Conservation (phyloP, 495 filamentous ascomycete species). For the Lichina pygmaea region DNA sequence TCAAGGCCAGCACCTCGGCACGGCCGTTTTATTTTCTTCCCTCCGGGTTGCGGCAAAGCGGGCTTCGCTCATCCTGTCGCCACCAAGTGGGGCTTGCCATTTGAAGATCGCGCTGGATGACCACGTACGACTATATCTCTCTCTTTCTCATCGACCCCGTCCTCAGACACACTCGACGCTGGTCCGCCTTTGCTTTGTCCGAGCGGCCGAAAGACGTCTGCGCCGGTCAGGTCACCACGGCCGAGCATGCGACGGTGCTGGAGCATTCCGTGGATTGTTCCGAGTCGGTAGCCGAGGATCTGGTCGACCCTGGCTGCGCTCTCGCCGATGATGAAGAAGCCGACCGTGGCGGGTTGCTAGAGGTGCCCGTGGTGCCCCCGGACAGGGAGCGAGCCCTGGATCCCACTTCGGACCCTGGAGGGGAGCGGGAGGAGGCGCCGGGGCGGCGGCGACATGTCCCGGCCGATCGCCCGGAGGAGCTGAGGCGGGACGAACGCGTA, state of each 20-base stretch:
- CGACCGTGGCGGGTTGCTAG: no score
- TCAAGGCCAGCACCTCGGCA: no score
- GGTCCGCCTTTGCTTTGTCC: slow-evolving; percentile 17
- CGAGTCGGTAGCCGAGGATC: background rate
- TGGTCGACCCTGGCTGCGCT: background rate
- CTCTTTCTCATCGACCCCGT: slow-evolving; percentile 56
- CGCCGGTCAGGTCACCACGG: slow-evolving; percentile 1
- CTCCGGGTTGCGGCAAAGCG: no score
- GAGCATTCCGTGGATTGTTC: background rate
- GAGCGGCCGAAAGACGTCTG: background rate
- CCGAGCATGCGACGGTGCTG: slow-evolving; percentile 6
- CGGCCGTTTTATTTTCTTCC: no score
- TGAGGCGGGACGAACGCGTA: no score
- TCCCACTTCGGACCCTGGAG: background rate
- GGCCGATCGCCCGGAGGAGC: no score
- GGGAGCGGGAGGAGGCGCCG: no score
- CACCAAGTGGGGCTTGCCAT: no score
- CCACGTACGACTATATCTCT: slow-evolving; percentile 22
- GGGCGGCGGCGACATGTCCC: no score
- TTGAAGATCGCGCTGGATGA: background rate
- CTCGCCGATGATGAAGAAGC: background rate
- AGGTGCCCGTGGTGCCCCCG: no score
- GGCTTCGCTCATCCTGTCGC: no score
- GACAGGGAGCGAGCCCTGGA: background rate
- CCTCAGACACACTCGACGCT: slow-evolving; percentile 45